Conservation (phyloP, 139 green algal genomes). For the Eudorina sp. region DNA sequence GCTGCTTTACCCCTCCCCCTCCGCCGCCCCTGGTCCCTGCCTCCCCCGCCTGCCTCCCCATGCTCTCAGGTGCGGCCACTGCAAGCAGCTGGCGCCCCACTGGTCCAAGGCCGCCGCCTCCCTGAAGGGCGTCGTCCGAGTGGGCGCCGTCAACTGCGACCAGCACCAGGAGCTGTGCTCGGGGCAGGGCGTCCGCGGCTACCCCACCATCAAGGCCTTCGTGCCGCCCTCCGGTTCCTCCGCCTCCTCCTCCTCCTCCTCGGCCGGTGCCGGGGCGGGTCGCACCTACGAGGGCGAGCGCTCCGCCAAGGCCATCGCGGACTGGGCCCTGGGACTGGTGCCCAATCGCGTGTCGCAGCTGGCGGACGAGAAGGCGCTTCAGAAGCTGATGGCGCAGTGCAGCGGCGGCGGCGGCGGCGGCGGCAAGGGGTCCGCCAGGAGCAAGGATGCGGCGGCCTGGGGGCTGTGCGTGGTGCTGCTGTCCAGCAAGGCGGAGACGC, state of each 20-base stretch:
- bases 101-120: constrained; percentile 76
- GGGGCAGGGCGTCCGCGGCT: constrained; percentile 77
- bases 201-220: constrained; percentile 88
- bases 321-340: constrained; percentile 80
- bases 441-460: constrained; percentile 63
- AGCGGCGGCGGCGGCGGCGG: neutral
- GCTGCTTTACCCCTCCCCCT: no score
- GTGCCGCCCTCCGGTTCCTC: constrained; percentile 57
- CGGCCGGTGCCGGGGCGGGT: neutral
- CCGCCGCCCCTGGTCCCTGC: neutral
- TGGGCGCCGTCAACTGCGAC: constrained; percentile 90
- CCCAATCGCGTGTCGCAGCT: constrained; percentile 63
- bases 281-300: constrained; percentile 81
- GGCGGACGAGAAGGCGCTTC: constrained; percentile 36
- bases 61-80: constrained; percentile 74
- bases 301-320: constrained; percentile 66
- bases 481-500: constrained; percentile 74
- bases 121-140: constrained; percentile 82
- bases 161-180: constrained; percentile 75
- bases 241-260: no score
- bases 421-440: constrained; percentile 27
- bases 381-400: constrained; percentile 54
- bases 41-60: constrained; percentile 7
- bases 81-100: constrained; percentile 80
- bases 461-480: constrained; percentile 81